phyloP scores from a whole-genome alignment of 106 monocot species.

The Amphibolis antarctica region DNA sequence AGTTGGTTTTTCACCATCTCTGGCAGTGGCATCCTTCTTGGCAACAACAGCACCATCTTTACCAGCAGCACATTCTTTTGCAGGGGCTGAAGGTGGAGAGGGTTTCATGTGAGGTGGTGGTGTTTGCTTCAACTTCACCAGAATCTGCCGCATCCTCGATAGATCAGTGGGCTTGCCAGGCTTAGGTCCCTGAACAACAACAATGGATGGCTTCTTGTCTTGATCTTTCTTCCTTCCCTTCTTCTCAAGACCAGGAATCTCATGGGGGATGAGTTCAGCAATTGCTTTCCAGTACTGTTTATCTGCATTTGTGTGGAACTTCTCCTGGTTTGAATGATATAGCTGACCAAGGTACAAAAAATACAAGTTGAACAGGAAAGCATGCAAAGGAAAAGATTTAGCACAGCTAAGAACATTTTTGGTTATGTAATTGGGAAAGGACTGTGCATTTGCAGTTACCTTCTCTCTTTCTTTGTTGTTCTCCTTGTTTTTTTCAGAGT shows the following conservation, averaged over 20 bases:
- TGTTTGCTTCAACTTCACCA: constrained; percentile 56
- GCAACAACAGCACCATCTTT: constrained; percentile 11
- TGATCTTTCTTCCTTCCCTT: constrained; percentile 49
- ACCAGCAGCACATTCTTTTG: constrained; percentile 19
- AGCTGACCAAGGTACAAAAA: constrained; percentile 18
- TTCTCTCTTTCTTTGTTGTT: constrained; percentile 87
- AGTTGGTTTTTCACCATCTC: constrained; percentile 4
- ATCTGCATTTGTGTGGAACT: constrained; percentile 57
- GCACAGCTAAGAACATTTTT: neutral
- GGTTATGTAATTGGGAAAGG: neutral
- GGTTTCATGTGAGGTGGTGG: constrained; percentile 68
- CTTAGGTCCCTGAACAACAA: constrained; percentile 62
- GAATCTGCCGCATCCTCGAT: constrained; percentile 52
- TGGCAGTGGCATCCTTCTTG: constrained; percentile 2
- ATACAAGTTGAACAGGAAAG: neutral
- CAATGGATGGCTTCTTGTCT: constrained; percentile 47
- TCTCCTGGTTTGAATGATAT: constrained; percentile 56
- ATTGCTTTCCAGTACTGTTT: constrained; percentile 83
- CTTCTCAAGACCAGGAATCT: constrained; percentile 55
- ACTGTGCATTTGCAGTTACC: constrained; percentile 17
- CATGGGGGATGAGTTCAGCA: constrained; percentile 51
- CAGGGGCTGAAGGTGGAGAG: constrained; percentile 33
- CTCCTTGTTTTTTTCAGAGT: constrained; percentile 56
- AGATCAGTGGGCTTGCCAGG: constrained; percentile 69
- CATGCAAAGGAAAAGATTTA: too few species aligned